Evolutionary conservation across 805 yeast species (phyloP), one percentile per base, ranked within the genome.

Genomic region (Candida coquimbonensis): DNA sequence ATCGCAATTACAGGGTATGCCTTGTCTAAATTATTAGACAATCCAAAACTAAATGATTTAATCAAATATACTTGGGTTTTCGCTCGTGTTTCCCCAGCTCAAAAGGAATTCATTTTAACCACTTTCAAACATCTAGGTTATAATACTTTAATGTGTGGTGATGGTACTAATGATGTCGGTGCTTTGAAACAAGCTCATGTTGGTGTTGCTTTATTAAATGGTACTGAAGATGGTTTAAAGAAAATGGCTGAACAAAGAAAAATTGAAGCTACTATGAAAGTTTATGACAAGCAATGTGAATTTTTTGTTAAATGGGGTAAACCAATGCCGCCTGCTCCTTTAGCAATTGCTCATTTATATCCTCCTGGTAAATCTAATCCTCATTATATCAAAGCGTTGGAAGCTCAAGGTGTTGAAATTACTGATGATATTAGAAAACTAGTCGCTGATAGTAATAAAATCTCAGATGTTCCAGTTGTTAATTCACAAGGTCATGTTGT

Each of bases 161-260:
- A 93, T 69, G 99, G 99, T 68, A 93, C 99, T n/a, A 93, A 93
- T 63, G 99, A 93, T 73, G 99, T 93, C 42, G 99, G 99, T 67
- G 99, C 99, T 45, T 78, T 93, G 68, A 93, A 93, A 66, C 98
- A 93, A 71, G 98, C 99, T 2, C 96, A 93, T 61, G 84, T 93
- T 61, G 99, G 99, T 73, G 87, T 93, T 63, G 99, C 99, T n/a
- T 72, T 93, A 56, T 75, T 93, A 64, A 93, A 93, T 60, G 99
- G 98, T 68, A 90, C 99, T 46, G 96, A 87, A 61, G 96, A 87
- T 44, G 85, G 96, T 40, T 73, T 93, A 80, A 85, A 85, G 68
- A 87, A 89, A 67, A 78, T 90, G 48, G 87, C 84, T 44, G 97
- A 91, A 53, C 78, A 80, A 65, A 80, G 84, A 59, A 83, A 77